A percentile compares a stretch with the other conserved stretches of the same genome.
Evolutionary conservation across 495 filamentous ascomycete species (phyloP).

Genomic region (Aspergillus wentii): DNA sequence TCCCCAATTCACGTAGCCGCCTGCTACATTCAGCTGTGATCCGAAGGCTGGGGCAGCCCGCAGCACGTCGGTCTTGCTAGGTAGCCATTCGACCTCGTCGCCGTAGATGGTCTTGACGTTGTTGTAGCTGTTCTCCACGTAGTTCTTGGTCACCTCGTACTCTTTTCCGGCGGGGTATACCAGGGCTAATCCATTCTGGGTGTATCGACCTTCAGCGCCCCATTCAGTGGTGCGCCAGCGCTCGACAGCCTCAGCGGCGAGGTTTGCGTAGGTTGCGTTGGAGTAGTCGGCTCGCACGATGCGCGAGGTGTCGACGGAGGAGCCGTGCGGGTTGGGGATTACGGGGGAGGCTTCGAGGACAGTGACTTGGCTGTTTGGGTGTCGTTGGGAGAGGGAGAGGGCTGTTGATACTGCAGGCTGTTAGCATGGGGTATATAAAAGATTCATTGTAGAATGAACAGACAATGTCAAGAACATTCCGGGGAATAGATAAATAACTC

Average conservation of each 20-base stretch:
- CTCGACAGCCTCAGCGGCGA: constrained; percentile 61
- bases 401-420: constrained; percentile 54
- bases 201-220: constrained; percentile 65
- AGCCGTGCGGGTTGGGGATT: constrained; percentile 67
- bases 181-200: constrained; percentile 69
- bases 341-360: constrained; percentile 61
- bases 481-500: constrained; percentile 15
- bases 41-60: constrained; percentile 38
- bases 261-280: constrained; percentile 62
- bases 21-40: constrained; percentile 47
- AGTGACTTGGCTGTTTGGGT: constrained; percentile 54
- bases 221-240: constrained; percentile 64
- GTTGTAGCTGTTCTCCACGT: constrained; percentile 60
- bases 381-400: constrained; percentile 54
- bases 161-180: constrained; percentile 48
- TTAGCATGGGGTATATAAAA: not conserved
- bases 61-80: constrained; percentile 33
- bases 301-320: constrained; percentile 70
- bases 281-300: constrained; percentile 83
- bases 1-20: constrained; percentile 75
- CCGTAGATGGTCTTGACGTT: constrained; percentile 49
- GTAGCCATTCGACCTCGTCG: constrained; percentile 48
- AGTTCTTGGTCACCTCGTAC: constrained; percentile 55
- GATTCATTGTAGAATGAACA: no score
- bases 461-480: not conserved